Evolutionary conservation across 108 stramenopile species (phyloP).

Genomic region (Cafeteria roenbergensis): DNA sequence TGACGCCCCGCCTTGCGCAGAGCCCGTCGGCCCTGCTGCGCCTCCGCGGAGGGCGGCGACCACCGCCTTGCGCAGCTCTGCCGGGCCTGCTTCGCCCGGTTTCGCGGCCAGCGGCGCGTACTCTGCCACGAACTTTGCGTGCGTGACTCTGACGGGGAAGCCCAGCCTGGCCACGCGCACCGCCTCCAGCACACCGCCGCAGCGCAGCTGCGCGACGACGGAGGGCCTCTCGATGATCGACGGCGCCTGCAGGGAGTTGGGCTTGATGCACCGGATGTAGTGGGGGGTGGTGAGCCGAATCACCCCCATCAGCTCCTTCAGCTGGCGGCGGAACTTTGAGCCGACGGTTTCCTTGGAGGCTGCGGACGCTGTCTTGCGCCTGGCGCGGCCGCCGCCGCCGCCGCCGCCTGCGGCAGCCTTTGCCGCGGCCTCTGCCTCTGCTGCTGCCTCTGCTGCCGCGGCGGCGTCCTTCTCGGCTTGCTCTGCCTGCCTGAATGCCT

Average conservation of each 20-base stretch:
- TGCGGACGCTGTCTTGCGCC: too few species aligned
- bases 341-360: too few species aligned
- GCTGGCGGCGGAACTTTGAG: conserved; percentile 65
- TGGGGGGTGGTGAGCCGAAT: conserved; percentile 92
- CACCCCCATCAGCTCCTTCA: conserved; percentile 43
- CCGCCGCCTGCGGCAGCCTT: too few species aligned
- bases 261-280: conserved; percentile 96
- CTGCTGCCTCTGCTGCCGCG: too few species aligned
- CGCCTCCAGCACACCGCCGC: conserved; percentile 96
- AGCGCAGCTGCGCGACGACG: conserved; percentile 83
- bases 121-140: conserved; percentile 68
- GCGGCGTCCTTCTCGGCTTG: too few species aligned
- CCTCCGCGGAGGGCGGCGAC: not conserved
- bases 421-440: too few species aligned
- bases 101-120: conserved; percentile 30
- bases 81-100: too few species aligned
- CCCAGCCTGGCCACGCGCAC: conserved; percentile 95
- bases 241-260: conserved; percentile 74
- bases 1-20: not conserved
- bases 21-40: not conserved
- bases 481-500: too few species aligned
- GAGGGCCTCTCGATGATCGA: conserved; percentile 55
- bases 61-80: too few species aligned
- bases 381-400: too few species aligned
- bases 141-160: conserved; percentile 85